Evolutionary conservation across 208 protist species (phyloP).

Genomic region (Acanthamoeba triangularis): DNA sequence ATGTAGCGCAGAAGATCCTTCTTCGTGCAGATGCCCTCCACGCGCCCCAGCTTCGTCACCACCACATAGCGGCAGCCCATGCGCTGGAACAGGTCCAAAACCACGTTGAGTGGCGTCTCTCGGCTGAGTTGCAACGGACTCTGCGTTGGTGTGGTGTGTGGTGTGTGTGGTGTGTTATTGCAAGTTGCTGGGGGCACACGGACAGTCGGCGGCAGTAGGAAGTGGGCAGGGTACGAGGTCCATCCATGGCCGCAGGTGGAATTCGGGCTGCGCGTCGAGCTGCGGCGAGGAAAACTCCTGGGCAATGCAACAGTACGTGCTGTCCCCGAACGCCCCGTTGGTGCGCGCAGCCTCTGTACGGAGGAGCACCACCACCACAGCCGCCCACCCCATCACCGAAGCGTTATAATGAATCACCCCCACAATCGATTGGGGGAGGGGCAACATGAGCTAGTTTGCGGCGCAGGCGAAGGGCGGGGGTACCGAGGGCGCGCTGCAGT

Average conservation of each 20-base stretch:
- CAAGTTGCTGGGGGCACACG: too few species aligned
- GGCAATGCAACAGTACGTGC: not conserved
- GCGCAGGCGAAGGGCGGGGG: too few species aligned
- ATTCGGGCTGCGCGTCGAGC: not conserved
- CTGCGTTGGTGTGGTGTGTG: not conserved
- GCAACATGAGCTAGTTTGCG: too few species aligned
- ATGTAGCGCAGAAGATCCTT: conserved; percentile 63
- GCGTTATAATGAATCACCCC: too few species aligned
- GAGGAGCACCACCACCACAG: too few species aligned
- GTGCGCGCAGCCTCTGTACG: not conserved
- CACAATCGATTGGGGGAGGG: too few species aligned
- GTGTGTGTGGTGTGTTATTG: too few species aligned
- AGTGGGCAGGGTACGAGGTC: not conserved
- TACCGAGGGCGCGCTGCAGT: conserved; percentile 15
- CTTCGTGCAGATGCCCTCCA: conserved; percentile 37
- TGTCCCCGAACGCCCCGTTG: not conserved
- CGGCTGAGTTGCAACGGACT: conserved; percentile 16
- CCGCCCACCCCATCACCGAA: too few species aligned
- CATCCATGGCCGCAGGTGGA: conserved; percentile 14
- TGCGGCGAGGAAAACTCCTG: conserved; percentile 31
- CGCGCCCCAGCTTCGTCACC: conserved; percentile 10
- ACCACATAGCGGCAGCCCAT: conserved; percentile 39
- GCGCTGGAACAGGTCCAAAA: conserved; percentile 27
- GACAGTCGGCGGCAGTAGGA: too few species aligned
- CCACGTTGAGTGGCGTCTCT: conserved; percentile 34